phyloP scores from a whole-genome alignment of 164 flowering plant genomes.

The Stephania japonica region DNA sequence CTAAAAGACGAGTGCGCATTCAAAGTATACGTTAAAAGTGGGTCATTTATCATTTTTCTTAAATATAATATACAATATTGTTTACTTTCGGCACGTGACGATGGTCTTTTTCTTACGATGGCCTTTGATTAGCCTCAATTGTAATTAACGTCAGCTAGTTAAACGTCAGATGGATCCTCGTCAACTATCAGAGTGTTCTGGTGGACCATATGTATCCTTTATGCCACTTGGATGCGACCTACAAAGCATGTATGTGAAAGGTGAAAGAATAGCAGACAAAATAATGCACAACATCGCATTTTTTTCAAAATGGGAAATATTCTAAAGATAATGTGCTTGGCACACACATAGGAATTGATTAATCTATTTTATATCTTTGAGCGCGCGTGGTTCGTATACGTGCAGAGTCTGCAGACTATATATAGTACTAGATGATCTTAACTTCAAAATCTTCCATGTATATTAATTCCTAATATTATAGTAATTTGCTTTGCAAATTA shows the following conservation, averaged over 20 bases:
- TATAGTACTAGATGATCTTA: too few species aligned
- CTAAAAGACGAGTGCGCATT: too few species aligned
- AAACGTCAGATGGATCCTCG: too few species aligned
- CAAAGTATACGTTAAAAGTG: too few species aligned
- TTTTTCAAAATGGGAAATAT: neutral
- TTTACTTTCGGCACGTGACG: neutral
- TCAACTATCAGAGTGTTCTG: neutral
- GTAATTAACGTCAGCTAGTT: neutral
- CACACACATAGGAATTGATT: too few species aligned
- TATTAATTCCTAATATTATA: neutral
- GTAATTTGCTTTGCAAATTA: neutral
- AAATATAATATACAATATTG: too few species aligned
- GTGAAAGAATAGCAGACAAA: neutral
- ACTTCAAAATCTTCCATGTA: neutral
- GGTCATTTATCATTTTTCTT: too few species aligned
- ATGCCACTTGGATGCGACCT: neutral
- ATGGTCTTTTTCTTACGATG: neutral
- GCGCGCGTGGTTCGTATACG: too few species aligned
- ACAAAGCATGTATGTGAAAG: neutral
- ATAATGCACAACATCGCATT: neutral
- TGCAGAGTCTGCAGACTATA: too few species aligned
- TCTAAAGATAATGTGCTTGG: neutral
- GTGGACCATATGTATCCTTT: neutral
- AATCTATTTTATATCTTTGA: too few species aligned
- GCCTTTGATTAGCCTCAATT: neutral